A percentile compares a stretch with the other conserved stretches of the same genome.
Conservation (phyloP, 306 rosid genomes). For the Crotalaria pallida region DNA sequence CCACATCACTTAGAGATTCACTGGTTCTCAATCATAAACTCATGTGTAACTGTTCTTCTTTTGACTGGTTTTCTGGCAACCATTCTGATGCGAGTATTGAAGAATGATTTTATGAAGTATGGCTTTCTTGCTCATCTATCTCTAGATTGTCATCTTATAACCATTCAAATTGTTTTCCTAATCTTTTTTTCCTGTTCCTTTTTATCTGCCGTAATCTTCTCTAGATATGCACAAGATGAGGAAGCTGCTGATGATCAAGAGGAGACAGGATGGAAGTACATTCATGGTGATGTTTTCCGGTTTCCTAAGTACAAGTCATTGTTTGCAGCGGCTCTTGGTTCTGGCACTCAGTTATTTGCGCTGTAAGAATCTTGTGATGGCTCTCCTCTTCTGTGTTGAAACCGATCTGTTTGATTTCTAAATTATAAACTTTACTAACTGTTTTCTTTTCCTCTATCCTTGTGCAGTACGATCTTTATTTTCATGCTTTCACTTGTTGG, state of each 20-base stretch:
- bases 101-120: conserved; percentile 97
- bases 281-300: conserved; percentile 95
- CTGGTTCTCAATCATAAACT: conserved; percentile 96
- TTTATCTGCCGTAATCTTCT: not conserved
- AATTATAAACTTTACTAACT: not conserved
- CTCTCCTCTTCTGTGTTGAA: not conserved
- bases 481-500: conserved; percentile 91
- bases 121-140: conserved; percentile 23
- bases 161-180: not conserved
- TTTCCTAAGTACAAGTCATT: conserved; percentile 80
- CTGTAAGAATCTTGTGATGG: conserved; percentile 57
- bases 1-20: conserved; percentile 98
- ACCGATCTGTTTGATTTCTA: not conserved
- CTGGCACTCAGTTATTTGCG: conserved; percentile 88
- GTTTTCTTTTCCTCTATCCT: conserved; percentile 19
- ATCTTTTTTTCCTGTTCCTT: not conserved
- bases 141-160: not conserved
- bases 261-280: conserved; percentile 98
- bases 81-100: conserved; percentile 96
- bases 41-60: conserved; percentile 96
- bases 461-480: conserved; percentile 81
- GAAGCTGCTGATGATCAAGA: conserved; percentile 98
- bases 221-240: conserved; percentile 94
- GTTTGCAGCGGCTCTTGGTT: conserved; percentile 92
- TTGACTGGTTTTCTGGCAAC: conserved; percentile 97